Conservation (phyloP, 2,329 filamentous ascomycete genomes). For the Diaporthe longicolla region DNA sequence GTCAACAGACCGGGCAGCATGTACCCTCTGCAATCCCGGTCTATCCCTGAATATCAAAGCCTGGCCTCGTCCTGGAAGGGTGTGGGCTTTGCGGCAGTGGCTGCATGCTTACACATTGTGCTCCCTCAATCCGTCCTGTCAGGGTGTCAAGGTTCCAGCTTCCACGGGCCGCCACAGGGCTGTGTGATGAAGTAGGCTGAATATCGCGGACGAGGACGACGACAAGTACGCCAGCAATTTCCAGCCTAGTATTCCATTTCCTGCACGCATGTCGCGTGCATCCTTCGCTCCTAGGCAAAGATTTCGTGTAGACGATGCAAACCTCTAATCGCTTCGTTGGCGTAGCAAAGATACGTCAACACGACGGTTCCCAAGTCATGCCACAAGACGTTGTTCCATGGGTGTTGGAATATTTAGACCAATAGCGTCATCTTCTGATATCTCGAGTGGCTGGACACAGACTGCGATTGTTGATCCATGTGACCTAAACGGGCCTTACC, state of each 20-base stretch:
- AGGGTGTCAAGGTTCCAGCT: background rate
- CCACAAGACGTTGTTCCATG: background rate
- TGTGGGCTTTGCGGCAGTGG: constrained; percentile 11
- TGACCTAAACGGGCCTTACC: background rate
- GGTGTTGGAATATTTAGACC: background rate
- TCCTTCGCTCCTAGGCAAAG: background rate
- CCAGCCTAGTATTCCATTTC: background rate
- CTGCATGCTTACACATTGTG: background rate
- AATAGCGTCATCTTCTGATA: constrained; percentile 33
- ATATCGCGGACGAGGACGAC: constrained; percentile 10
- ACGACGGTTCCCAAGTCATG: background rate
- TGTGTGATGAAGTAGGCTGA: constrained; percentile 11
- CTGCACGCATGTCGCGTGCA: background rate
- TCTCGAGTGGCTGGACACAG: constrained; percentile 14
- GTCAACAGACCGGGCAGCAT: constrained; percentile 2
- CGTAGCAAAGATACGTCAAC: background rate
- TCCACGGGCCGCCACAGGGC: constrained; percentile 11
- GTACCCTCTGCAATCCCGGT: constrained; percentile 30
- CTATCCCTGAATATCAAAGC: constrained; percentile 42
- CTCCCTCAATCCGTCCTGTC: background rate
- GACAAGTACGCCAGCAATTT: background rate
- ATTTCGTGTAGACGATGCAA: background rate
- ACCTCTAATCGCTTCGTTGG: background rate
- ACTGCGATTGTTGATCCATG: background rate
- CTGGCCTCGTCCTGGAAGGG: constrained; percentile 5